A percentile compares a stretch with the other conserved stretches of the same genome.
These are phyloP conservation scores for Abeoforma whisleri DNA, from an alignment of 78 protist species.

Conservation along the genomic window DNA sequence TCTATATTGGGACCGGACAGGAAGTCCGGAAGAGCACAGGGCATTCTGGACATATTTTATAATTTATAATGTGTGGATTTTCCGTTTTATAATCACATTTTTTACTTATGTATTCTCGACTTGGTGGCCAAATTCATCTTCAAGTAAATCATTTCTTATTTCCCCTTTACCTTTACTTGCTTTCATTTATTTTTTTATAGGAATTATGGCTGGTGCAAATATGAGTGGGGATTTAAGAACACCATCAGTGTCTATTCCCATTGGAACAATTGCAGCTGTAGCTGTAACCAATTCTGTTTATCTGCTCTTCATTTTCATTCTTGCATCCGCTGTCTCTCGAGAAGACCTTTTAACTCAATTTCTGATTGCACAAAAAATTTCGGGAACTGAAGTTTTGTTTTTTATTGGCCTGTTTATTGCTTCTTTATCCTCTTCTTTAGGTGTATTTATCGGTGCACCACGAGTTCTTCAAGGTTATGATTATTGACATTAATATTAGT, in stretches of 20 bases:
- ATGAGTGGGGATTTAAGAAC: constrained; percentile 49
- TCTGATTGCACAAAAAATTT: constrained; percentile 24
- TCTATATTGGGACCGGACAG: too few species aligned
- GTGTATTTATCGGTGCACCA: constrained; percentile 27
- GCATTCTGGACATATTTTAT: too few species aligned
- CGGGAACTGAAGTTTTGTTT: constrained; percentile 13
- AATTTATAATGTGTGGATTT: too few species aligned
- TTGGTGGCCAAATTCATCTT: too few species aligned
- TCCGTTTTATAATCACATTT: too few species aligned
- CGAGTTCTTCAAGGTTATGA: constrained; percentile 12
- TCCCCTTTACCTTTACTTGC: too few species aligned
- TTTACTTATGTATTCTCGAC: too few species aligned
- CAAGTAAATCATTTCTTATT: too few species aligned
- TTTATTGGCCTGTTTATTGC: constrained; percentile 27
- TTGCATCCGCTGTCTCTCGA: neutral
- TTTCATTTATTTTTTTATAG: too few species aligned
- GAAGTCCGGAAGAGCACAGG: too few species aligned
- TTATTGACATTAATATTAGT: too few species aligned
- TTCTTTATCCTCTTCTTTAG: constrained; percentile 16
- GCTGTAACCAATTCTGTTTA: constrained; percentile 12
- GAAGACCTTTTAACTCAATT: constrained; percentile 3
- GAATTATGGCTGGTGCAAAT: constrained; percentile 54
- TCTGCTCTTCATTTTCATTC: neutral
- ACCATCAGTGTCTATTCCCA: constrained; percentile 47
- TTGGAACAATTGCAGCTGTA: constrained; percentile 39